phyloP scores from a whole-genome alignment of 768 basidiomycete species.

The Fomitopsis pulvina region DNA sequence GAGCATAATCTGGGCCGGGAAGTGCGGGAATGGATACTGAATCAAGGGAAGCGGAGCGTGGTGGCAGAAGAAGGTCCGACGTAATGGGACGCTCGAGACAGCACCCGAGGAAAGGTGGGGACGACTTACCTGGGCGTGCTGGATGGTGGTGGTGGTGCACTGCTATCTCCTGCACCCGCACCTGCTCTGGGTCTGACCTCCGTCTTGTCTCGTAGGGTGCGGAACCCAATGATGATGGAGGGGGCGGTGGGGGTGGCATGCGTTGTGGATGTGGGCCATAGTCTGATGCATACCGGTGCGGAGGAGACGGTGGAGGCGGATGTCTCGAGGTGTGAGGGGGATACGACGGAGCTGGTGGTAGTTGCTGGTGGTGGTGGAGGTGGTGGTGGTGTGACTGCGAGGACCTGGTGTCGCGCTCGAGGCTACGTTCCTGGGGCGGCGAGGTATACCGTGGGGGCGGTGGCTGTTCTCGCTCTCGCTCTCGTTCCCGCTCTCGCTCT shows the following conservation, averaged over 20 bases:
- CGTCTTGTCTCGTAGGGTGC: conserved; percentile 14
- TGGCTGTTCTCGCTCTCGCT: conserved; percentile 18
- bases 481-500: conserved; percentile 22
- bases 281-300: conserved; percentile 6
- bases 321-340: conserved; percentile 9
- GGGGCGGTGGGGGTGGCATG: conserved; percentile 13
- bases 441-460: conserved; percentile 25
- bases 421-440: conserved; percentile 19
- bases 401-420: conserved; percentile 19
- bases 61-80: conserved; percentile 5
- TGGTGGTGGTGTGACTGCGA: conserved; percentile 11
- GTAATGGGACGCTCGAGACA: not conserved
- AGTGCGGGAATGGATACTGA: not conserved
- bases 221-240: conserved; percentile 12
- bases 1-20: too few relatives aligned
- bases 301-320: conserved; percentile 14
- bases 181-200: conserved; percentile 13
- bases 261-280: conserved; percentile 12
- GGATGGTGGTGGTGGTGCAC: conserved; percentile 4
- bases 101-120: conserved; percentile 1
- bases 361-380: conserved; percentile 12
- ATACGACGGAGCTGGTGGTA: conserved; percentile 14
- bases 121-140: conserved; percentile 3
- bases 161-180: conserved; percentile 15
- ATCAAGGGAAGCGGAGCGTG: not conserved